These are phyloP conservation scores for Bjerkandera adusta DNA, from an alignment of 1,284 basidiomycete species.

Conservation along the genomic window DNA sequence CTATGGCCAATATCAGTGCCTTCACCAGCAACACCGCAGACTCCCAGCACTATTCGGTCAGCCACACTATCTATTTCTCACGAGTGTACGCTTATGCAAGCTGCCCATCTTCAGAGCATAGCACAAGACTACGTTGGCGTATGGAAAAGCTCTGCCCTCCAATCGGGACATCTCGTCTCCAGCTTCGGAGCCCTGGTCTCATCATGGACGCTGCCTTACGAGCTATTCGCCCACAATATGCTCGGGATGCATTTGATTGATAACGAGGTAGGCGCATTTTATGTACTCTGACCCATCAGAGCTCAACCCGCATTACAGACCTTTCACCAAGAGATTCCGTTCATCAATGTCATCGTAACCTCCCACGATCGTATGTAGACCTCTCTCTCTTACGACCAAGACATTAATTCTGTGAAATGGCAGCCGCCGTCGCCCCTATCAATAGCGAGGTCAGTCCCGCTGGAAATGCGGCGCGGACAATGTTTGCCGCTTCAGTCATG, in stretches of 20 bases:
- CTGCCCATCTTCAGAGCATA: slow-evolving; percentile 17
- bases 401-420: too few species aligned
- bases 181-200: slow-evolving; percentile 43
- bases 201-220: slow-evolving; percentile 62
- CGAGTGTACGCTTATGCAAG: too few species aligned
- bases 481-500: slow-evolving; percentile 25
- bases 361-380: not conserved
- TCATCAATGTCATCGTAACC: slow-evolving; percentile 11
- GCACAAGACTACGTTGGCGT: slow-evolving; percentile 21
- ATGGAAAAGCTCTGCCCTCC: slow-evolving; percentile 32
- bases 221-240: slow-evolving; percentile 62
- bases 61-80: too few species aligned
- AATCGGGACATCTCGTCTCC: slow-evolving; percentile 30
- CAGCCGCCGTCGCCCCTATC: slow-evolving; percentile 20
- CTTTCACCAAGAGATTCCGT: slow-evolving; percentile 15
- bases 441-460: slow-evolving; percentile 8
- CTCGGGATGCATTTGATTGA: slow-evolving; percentile 30
- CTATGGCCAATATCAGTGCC: slow-evolving; percentile 53
- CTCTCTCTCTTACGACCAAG: not conserved
- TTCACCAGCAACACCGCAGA: slow-evolving; percentile 43
- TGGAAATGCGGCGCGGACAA: slow-evolving; percentile 19
- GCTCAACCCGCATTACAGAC: too few species aligned
- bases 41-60: slow-evolving; percentile 52
- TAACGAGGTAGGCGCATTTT: slow-evolving; percentile 21
- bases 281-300: too few species aligned